Percentiles rank a stretch among this genome's conserved stretches.
Conservation (phyloP, 2,329 filamentous ascomycete genomes). For the Bipolaris zeicola region DNA sequence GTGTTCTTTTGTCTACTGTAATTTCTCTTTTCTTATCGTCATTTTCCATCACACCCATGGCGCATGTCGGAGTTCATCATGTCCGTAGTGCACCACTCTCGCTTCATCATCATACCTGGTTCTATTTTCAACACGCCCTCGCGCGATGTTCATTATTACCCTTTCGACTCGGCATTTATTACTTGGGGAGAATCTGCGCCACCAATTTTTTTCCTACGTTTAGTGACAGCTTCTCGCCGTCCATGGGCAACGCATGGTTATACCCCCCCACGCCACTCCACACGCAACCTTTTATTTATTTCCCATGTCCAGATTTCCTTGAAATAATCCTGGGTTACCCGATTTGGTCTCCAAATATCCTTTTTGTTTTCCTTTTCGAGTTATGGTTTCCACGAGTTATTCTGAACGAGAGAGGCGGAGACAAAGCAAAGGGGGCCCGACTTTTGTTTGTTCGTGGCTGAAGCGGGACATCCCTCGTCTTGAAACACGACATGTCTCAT, state of each 20-base stretch:
- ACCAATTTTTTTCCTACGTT: constrained; percentile 12
- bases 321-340: background rate
- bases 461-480: background rate
- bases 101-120: constrained; percentile 24
- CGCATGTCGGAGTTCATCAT: constrained; percentile 30
- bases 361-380: background rate
- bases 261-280: constrained; percentile 12
- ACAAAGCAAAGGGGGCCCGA: background rate
- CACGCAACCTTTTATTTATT: constrained; percentile 8
- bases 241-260: constrained; percentile 34
- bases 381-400: background rate
- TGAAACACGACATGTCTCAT: background rate
- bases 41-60: constrained; percentile 17
- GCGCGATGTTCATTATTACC: constrained; percentile 20
- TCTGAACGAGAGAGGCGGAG: background rate
- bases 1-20: background rate
- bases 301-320: constrained; percentile 13
- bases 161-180: constrained; percentile 17
- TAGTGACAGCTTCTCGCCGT: constrained; percentile 33
- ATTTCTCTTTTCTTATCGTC: constrained; percentile 4
- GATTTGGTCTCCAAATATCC: background rate
- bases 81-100: constrained; percentile 28
- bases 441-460: background rate
- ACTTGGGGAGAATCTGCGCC: constrained; percentile 2
- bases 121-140: constrained; percentile 18